Evolutionary conservation across 2,329 filamentous ascomycete species (phyloP), one percentile per base, ranked within the genome.

Genomic region (Sporothrix euskadiensis): DNA sequence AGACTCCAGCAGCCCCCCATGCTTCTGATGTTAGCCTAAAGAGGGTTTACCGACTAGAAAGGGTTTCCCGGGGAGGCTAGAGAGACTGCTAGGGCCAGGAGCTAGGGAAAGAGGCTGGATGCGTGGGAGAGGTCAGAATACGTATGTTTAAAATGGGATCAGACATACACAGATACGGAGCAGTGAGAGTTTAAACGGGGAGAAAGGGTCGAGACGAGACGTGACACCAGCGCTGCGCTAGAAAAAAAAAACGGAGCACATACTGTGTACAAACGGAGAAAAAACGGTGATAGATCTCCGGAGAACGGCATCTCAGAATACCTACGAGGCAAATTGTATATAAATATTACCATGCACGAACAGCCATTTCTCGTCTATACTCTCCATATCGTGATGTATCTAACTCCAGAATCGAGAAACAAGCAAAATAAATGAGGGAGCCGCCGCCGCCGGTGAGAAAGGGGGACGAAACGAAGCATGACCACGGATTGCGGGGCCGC

Each of bases 401-500:
- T 66, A n/a, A 26, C 35, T 5, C n/a, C 6, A 39, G 44, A 26
- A 63, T 1, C 7, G 3, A 44, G 16, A 44, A 6, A 54, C 10
- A 54, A 54, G 52, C n/a, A 54, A 6, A 6, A 54, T 3, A 22
- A 7, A 54, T 22, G 12, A 56, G 52, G 52, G 52, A 56, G 52
- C 52, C 52, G 9, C 22, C 52, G 9, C 22, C 12, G 22, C 22
- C 52, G 52, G 22, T 56, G 52, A 56, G 9, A 56, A 56, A 56
- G 22, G 52, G 16, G 41, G 16, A 26, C 22, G 4, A 44, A 4
- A 44, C 4, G 19, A 35, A 22, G 59, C 41, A 35, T 68, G 65
- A 52, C 44, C 47, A 44, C 22, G 14, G 26, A 41, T 57, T 69
- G 66, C 66, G 66, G 66, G 41, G 66, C 66, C 66, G 49, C 66